Base-by-base conservation (phyloP, 768 basidiomycete genomes). In the Porpolomopsis calyptriformis region DNA sequence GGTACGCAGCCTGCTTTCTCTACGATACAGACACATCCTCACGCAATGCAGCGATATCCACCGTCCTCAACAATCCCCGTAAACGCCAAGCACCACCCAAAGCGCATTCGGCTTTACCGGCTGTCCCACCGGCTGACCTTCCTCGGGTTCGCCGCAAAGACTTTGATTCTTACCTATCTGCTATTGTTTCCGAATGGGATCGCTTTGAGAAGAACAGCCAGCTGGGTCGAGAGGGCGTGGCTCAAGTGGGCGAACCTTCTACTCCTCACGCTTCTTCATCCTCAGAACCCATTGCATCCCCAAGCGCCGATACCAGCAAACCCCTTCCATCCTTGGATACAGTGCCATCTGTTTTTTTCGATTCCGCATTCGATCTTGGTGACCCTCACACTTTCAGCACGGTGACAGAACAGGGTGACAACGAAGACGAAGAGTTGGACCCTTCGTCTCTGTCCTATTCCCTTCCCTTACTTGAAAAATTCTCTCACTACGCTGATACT, bases 401-500 rank as follows among this genome's bases (percentile, higher is more conserved):
- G 18, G 91, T 93, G 48, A 85, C 88, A 4, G 80, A 82, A 54
- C 73, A 74, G 60, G 64, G 62, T 26, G 58, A 55, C 22, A 61
- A 59, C 36, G 61, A 67, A 20, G 63, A 64, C 23, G 55, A 66
- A 18, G 57, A 58, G 25, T 57, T 65, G 5, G 82, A 85, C 53
- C 78, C 82, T 0, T 69, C 77, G 0, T 66, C 80, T 2, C 71
- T 84, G 43, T 72, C 85, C 7, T 70, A 81, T 60, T 72, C 81
- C 4, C 70, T 83, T 2, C 85, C 83, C 0, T 67, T 93, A 3
- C 80, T 94, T 8, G 93, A 97, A 59, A 84, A 80, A 55, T 78
- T 97, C 51, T 92, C 91, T 8, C 83, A 89, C 46, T 84, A 94
- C 56, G 82, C 93, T 2, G 96, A 97, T 60, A 85, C 85, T 1